Base-by-base conservation (phyloP, 2,329 filamentous ascomycete species). In the Ophiostoma sp. region DNA sequence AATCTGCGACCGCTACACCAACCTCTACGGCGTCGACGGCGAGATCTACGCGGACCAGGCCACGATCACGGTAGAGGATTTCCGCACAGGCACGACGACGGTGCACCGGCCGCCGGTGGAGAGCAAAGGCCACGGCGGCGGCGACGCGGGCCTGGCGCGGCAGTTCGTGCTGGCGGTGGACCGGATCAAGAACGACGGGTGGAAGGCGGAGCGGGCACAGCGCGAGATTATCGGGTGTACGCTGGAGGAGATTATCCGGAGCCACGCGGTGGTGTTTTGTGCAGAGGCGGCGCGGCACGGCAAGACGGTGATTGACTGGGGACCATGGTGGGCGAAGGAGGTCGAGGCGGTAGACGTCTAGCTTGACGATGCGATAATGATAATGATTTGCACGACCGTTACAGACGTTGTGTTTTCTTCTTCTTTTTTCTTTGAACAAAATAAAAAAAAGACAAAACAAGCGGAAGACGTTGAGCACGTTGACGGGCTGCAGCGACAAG, bases 191-290 rank as follows among this genome's bases (percentile, higher is more conserved):
- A 90, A 89, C 72, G 83, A 87, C 71, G 86, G 84, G 0, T 87
- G 89, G 86, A 79, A 82, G 36, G 89, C 91, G 0, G 81, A 84
- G 57, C 85, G 85, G 72, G 94, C 94, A 1, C 94, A 98, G 83
- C 83, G 83, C 71, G 83, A 88, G 76, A 87, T 89, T 77, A 83
- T 98, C 35, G 93, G 93, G 0, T 96, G 92, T 79, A 91, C 90
- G 15, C 80, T 97, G 8, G 92, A 97, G 70, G 95, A 98, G 76
- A 87, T 90, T 1, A 85, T 98, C n/a, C 85, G 90, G 67, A 96
- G 93, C 76, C 95, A 98, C 80, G 94, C 91, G 1, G 86, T 95
- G 80, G 94, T 97, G 0, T 99, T 97, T 82, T 94, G 93, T 33
- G 95, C 94, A 0, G 95, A 98, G 80, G 91, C 96, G 75, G 93